Conservation (phyloP, 169 alveolate genomes). For the Pseudocohnilembus persalinus region DNA sequence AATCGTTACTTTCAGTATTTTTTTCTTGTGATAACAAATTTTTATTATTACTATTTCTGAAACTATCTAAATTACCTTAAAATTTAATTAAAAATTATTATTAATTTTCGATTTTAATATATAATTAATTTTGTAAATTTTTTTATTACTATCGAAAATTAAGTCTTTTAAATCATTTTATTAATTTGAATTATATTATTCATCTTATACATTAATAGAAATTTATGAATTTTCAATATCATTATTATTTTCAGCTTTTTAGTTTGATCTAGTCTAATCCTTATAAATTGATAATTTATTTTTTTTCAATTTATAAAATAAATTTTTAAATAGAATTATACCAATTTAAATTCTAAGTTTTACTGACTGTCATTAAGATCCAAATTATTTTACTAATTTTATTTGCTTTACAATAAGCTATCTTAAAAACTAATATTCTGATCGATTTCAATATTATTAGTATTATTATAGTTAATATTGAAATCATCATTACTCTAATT, state of each 20-base stretch:
- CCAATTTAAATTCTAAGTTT: neutral
- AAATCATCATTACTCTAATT: neutral
- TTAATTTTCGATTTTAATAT: too few relatives aligned
- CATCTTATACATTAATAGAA: neutral
- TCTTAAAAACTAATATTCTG: neutral
- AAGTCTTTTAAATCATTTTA: neutral
- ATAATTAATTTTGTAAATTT: too few relatives aligned
- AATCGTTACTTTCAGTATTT: too few relatives aligned
- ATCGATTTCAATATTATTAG: neutral
- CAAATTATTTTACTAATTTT: neutral
- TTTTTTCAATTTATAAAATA: neutral
- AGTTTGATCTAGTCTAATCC: neutral
- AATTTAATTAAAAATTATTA: too few relatives aligned
- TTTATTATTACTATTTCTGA: too few relatives aligned
- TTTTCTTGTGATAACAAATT: too few relatives aligned
- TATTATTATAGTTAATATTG: neutral
- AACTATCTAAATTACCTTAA: too few relatives aligned
- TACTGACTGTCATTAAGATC: neutral
- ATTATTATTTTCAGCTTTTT: neutral
- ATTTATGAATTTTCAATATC: neutral
- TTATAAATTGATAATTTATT: too few relatives aligned
- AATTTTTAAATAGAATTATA: too few relatives aligned
- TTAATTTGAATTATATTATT: too few relatives aligned
- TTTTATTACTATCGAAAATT: too few relatives aligned
- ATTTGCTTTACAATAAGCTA: neutral